Conservation (phyloP, 1,139 yeast genomes). For the Pneumocystis wakefieldiae region DNA sequence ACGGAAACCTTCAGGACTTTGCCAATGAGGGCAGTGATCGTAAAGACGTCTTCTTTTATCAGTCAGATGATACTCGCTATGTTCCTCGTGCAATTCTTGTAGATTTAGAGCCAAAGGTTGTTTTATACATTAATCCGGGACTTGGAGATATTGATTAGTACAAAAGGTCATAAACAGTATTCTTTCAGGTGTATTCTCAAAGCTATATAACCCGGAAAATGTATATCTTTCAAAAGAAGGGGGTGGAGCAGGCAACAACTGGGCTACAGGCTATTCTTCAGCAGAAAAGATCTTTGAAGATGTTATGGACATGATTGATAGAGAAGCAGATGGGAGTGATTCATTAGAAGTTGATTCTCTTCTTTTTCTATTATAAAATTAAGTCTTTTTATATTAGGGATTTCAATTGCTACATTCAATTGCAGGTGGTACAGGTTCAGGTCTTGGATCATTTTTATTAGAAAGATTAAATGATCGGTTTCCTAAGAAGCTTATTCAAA, state of each 20-base stretch:
- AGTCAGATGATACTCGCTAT: slow-evolving; percentile 55
- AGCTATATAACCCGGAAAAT: slow-evolving; percentile 73
- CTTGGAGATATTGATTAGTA: background rate
- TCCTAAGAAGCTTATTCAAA: slow-evolving; percentile 66
- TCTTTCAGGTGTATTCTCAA: slow-evolving; percentile 35
- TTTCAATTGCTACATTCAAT: slow-evolving; percentile 87
- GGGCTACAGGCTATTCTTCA: slow-evolving; percentile 80
- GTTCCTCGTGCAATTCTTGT: slow-evolving; percentile 77
- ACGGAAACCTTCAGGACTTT: slow-evolving; percentile 40
- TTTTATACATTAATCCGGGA: background rate
- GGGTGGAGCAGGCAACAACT: slow-evolving; percentile 87
- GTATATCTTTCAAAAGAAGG: slow-evolving; percentile 67
- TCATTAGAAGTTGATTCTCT: slow-evolving; percentile 37
- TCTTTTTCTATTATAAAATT: background rate
- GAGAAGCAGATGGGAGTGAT: slow-evolving; percentile 86
- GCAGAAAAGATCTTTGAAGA: slow-evolving; percentile 59
- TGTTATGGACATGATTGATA: slow-evolving; percentile 65
- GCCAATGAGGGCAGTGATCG: slow-evolving; percentile 44
- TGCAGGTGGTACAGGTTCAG: slow-evolving; percentile 98
- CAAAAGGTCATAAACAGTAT: slow-evolving; percentile 51
- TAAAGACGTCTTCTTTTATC: slow-evolving; percentile 70
- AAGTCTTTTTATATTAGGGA: slow-evolving; percentile 26
- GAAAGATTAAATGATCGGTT: slow-evolving; percentile 71
- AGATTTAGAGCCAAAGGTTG: slow-evolving; percentile 70
- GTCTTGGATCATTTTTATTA: slow-evolving; percentile 69